A percentile compares a stretch with the other conserved stretches of the same genome.
Evolutionary conservation across 768 basidiomycete genomes (phyloP).

Genomic region (Kwoniella shandongensis): DNA sequence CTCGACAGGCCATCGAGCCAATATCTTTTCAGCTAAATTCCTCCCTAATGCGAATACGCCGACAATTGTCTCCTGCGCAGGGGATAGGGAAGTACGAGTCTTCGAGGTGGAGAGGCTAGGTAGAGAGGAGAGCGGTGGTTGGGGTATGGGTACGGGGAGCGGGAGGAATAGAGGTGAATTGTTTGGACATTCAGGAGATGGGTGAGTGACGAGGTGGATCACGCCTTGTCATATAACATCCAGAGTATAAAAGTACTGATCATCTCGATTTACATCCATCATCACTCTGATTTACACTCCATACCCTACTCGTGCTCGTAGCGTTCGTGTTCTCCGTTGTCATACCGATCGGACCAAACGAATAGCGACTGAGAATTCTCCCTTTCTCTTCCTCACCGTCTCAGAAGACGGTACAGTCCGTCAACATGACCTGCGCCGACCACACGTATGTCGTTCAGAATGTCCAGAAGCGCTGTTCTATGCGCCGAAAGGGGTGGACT

Average conservation of each 20-base stretch:
- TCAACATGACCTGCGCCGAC: slow-evolving; percentile 76
- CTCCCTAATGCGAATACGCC: slow-evolving; percentile 66
- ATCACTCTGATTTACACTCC: no score
- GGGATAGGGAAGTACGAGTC: slow-evolving; percentile 71
- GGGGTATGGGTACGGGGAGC: slow-evolving; percentile 34
- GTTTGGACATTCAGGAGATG: slow-evolving; percentile 27
- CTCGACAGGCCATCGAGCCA: slow-evolving; percentile 73
- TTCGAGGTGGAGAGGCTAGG: slow-evolving; percentile 64
- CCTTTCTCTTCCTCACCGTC: slow-evolving; percentile 44
- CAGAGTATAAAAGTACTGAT: no score
- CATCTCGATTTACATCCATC: no score
- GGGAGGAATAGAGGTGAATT: slow-evolving; percentile 22
- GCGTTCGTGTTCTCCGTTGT: slow-evolving; percentile 61
- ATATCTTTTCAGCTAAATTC: slow-evolving; percentile 82
- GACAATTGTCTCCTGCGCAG: slow-evolving; percentile 64
- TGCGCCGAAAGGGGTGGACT: slow-evolving; percentile 59
- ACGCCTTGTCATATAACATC: no score
- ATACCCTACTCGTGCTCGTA: no score
- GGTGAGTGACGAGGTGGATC: no score
- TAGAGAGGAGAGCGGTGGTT: slow-evolving; percentile 42
- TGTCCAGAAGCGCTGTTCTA: slow-evolving; percentile 74
- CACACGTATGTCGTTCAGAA: slow-evolving; percentile 63
- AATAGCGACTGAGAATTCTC: slow-evolving; percentile 60
- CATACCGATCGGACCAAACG: slow-evolving; percentile 71
- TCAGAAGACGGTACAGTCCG: slow-evolving; percentile 78